Evolutionary conservation across 148 eudicot genomes (phyloP), one percentile per base, ranked within the genome.

Genomic region (Cornus controversa): DNA sequence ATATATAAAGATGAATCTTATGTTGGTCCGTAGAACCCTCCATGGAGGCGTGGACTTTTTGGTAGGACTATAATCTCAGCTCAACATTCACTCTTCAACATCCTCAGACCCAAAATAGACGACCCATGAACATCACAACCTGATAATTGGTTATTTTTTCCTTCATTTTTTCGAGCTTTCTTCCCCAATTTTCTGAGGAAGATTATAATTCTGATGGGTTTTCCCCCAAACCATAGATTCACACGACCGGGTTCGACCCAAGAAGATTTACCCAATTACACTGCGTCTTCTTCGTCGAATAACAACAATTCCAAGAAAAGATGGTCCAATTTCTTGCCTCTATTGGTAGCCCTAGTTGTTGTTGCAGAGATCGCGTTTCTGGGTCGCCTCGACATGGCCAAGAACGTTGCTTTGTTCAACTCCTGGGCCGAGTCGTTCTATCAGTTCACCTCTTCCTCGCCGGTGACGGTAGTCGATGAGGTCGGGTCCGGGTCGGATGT

Each of bases 341-440:
- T 89, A 25, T 76, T 89, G 60, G 82, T 91, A 22, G 88, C 80
- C n/a, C 20, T 92, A 24, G 91, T 94, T 31, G 91, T 94, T 1
- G 37, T 92, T 13, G 94, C 88, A 0, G 97, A 94, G 82, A 90
- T 94, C 64, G 77, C 78, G 15, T 90, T 92, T 29, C 45, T 94
- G 27, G 95, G 95, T 40, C 82, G 91, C 13, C 86, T 92, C 14
- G 90, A 94, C 68, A 81, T 94, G 85, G 84, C 86, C 20, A 87
- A 91, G 72, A 90, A 89, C 72, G 90, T 86, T 11, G 91, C 89
- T 74, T 60, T 88, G 72, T 85, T 92, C 24, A 87, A 89, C 74
- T 87, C 90, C 0, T 92, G 91, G 95, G 88, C 98, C 6, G 95
- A 91, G 75, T 86, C 92, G 16, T 87, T 88, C 80, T 78, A 85